Evolutionary conservation across 352 stramenopile genomes (phyloP), one percentile per base, ranked within the genome.

Genomic region (Lagenidium giganteum): DNA sequence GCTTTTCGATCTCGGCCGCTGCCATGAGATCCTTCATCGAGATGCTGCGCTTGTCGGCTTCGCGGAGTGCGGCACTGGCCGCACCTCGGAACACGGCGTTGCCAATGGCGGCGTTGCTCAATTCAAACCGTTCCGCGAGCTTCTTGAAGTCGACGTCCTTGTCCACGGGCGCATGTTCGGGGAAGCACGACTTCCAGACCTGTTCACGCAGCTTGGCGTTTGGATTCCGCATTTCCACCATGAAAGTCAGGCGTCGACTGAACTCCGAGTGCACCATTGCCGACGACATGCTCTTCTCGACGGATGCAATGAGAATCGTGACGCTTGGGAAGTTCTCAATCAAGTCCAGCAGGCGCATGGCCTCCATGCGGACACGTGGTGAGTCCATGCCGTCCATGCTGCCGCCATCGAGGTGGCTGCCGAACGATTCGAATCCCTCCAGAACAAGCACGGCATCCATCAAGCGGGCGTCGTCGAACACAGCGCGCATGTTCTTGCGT

Each of bases 361-460:
- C 55, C 39, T 87, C 74, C 52, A 83, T 64, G 18, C 62, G 64
- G 54, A 86, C 78, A 25, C 70, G 65, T 24, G 73, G 73, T 20
- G 66, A 78, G 42, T 86, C 73, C 34, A 81, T 63, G 16, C 57
- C 72, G 21, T 76, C 63, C 3, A 77, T 71, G 16, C 63, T 56
- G 23, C 63, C 68, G 21, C 52, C 59, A 51, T 87, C 74, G 18
- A 84, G 57, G 40, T 87, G 70, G 46, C 74, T 83, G 26, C 67
- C 79, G 41, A 92, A 85, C 14, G 75, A 71, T 52, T 92, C 79
- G 28, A 92, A 89, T 20, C 79, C 79, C 21, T 82, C 78, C 13
- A 92, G 59, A n/a, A 89, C 71, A 3, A 88, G 59, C 30, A 92
- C 74, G 1, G 79, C 69, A 44, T 92, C 79, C 68, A 85, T 86